Percentiles rank a stretch among this genome's conserved stretches.
Evolutionary conservation across 2,329 filamentous ascomycete genomes (phyloP).

Genomic region (Aspergillus chevalieri): DNA sequence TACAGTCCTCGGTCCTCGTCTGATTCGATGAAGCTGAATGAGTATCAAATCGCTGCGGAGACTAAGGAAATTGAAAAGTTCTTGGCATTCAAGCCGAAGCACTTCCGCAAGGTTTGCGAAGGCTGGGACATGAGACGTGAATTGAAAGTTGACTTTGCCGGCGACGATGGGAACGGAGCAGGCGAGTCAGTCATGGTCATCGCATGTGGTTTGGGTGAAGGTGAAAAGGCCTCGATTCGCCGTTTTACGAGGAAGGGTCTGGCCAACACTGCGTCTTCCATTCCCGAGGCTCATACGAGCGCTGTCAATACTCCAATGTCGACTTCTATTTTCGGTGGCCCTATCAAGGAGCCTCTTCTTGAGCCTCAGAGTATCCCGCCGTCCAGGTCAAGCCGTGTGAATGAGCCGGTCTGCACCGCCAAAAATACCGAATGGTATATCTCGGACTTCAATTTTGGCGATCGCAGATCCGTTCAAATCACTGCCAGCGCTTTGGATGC

Average conservation of each 20-base stretch:
- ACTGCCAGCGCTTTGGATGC: slow-evolving; percentile 66
- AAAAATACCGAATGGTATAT: slow-evolving; percentile 60
- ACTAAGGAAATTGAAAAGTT: slow-evolving; percentile 76
- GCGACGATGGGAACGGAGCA: slow-evolving; percentile 66
- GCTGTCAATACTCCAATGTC: slow-evolving; percentile 13
- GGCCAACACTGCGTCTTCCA: slow-evolving; percentile 9
- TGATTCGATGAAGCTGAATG: slow-evolving; percentile 63
- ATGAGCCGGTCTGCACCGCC: slow-evolving; percentile 27
- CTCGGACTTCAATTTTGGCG: slow-evolving; percentile 57
- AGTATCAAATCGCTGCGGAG: slow-evolving; percentile 66
- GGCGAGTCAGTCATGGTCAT: slow-evolving; percentile 75
- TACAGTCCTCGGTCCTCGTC: slow-evolving; percentile 78
- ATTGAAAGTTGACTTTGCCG: slow-evolving; percentile 83
- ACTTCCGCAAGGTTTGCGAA: slow-evolving; percentile 71
- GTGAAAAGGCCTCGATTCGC: slow-evolving; percentile 46
- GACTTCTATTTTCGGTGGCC: slow-evolving; percentile 49
- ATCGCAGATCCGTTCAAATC: slow-evolving; percentile 56
- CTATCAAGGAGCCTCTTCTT: slow-evolving; percentile 19
- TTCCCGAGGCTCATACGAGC: slow-evolving; percentile 5
- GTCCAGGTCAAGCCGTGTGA: slow-evolving; percentile 25
- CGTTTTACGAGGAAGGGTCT: slow-evolving; percentile 54
- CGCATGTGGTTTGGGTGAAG: slow-evolving; percentile 62
- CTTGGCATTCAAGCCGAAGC: slow-evolving; percentile 62
- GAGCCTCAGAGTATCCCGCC: slow-evolving; percentile 19
- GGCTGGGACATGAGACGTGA: slow-evolving; percentile 89